Percentiles rank a stretch among this genome's conserved stretches.
These are phyloP conservation scores for Penicillium sp. DNA, from an alignment of 2,329 filamentous ascomycete species.

Conservation along the genomic window DNA sequence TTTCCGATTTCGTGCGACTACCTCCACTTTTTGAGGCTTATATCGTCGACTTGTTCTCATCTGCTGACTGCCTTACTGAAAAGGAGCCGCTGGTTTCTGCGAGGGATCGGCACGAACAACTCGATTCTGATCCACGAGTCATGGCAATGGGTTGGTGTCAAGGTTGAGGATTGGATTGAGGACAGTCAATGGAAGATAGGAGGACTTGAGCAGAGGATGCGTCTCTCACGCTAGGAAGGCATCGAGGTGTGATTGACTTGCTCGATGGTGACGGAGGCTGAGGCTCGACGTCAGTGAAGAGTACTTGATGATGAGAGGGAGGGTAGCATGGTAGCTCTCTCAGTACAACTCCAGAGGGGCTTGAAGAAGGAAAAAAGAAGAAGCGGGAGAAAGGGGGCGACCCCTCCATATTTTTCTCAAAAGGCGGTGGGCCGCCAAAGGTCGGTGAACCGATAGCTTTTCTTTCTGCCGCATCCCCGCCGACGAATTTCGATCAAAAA, in stretches of 20 bases:
- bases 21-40: too few relatives aligned
- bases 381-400: too few relatives aligned
- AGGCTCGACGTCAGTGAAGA: neutral
- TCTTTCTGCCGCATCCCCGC: slow-evolving; percentile 21
- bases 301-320: slow-evolving; percentile 2
- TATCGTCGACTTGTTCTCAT: neutral
- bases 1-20: neutral
- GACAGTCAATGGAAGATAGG: neutral
- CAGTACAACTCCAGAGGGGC: slow-evolving; percentile 7
- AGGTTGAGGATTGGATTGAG: neutral
- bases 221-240: slow-evolving; percentile 16
- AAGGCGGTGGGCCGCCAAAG: neutral
- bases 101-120: neutral
- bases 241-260: slow-evolving; percentile 2
- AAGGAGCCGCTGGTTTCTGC: neutral
- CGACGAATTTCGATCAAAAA: slow-evolving; percentile 18
- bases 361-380: neutral
- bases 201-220: slow-evolving; percentile 9
- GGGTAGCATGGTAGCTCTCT: slow-evolving; percentile 6
- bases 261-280: slow-evolving; percentile 4
- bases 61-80: neutral
- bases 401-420: neutral
- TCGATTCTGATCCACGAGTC: neutral
- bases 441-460: slow-evolving; percentile 12
- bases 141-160: neutral